Percentiles rank a stretch among this genome's conserved stretches.
phyloP scores from a whole-genome alignment of 768 basidiomycete species.

The Pholiota conissans region DNA sequence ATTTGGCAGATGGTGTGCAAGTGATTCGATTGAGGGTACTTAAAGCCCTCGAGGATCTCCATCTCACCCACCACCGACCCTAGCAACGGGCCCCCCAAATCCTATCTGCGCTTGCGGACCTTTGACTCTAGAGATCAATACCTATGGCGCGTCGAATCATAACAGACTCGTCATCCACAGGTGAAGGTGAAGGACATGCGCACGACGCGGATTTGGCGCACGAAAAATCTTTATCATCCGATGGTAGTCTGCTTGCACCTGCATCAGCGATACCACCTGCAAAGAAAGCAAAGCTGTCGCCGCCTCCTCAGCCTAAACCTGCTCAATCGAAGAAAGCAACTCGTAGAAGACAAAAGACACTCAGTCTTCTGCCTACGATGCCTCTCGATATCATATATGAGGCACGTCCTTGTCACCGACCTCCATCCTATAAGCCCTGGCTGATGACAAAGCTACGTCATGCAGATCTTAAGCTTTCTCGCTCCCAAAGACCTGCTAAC shows the following conservation, averaged over 20 bases:
- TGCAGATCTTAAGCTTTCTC: constrained; percentile 24
- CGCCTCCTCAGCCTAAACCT: neutral
- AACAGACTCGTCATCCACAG: too few species aligned
- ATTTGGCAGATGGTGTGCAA: neutral
- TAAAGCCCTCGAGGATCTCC: neutral
- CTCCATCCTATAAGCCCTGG: neutral
- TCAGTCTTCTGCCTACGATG: constrained; percentile 22
- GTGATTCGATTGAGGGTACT: neutral
- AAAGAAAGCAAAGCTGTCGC: neutral
- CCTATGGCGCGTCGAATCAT: too few species aligned
- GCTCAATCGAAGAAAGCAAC: neutral
- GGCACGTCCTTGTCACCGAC: constrained; percentile 13
- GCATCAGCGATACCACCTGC: neutral
- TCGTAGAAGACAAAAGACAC: neutral
- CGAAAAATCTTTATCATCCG: too few species aligned
- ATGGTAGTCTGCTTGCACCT: too few species aligned
- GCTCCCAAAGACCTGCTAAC: constrained; percentile 23
- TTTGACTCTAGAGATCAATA: too few species aligned
- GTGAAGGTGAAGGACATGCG: too few species aligned
- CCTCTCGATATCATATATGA: constrained; percentile 29
- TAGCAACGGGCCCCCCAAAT: neutral
- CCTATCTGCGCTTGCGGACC: too few species aligned
- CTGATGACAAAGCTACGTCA: neutral
- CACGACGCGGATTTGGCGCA: too few species aligned
- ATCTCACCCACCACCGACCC: neutral